Evolutionary conservation across 768 basidiomycete genomes (phyloP), one percentile per base, ranked within the genome.

Genomic region (Rubroboletus pulcherrimus): DNA sequence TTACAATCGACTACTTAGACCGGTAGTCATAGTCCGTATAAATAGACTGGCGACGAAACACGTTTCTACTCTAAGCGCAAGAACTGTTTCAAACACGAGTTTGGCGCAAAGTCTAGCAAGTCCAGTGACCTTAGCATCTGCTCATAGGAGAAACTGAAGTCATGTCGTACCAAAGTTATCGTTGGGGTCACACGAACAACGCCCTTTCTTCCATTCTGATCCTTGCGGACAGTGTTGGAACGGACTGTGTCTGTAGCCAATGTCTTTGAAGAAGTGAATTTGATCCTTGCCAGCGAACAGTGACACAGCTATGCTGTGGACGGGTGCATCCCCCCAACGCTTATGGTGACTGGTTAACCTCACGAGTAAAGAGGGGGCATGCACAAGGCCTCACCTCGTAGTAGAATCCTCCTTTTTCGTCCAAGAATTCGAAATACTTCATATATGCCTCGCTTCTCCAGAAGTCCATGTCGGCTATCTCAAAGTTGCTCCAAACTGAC

Each of bases 281-380:
- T 93, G 89, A 17, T 92, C 88, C 68, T 91, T 94, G 68, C 80
- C 81, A 0, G 92, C 88, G 61, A 98, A 91, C 9, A 98, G 76
- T 0, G 95, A 87, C 1, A 89, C 94, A 35, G 90, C 96, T 55
- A 98, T 93, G 51, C 87, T 90, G 66, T 93, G 91, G 8, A 93
- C 83, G 10, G 85, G 85, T n/a, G 96, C 96, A 74, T 97, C 95
- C 48, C 96, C 96, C 93, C 93, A 93, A 34, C 92, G 85, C 83
- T 91, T 59, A 46, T 21, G 14, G 8, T 1, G 24, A 42, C 37
- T 29, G 19, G 40, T 57, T 49, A 70, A 19, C n/a, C 10, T 34
- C 34, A 19, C 15, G 15, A 41, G n/a, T 12, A 33, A 52, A 29
- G 45, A 12, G 17, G 24, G 21, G 11, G 2, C 0, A 11, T 6